phyloP scores from a whole-genome alignment of 495 filamentous ascomycete species.

The Aspergillus sclerotioniger region DNA sequence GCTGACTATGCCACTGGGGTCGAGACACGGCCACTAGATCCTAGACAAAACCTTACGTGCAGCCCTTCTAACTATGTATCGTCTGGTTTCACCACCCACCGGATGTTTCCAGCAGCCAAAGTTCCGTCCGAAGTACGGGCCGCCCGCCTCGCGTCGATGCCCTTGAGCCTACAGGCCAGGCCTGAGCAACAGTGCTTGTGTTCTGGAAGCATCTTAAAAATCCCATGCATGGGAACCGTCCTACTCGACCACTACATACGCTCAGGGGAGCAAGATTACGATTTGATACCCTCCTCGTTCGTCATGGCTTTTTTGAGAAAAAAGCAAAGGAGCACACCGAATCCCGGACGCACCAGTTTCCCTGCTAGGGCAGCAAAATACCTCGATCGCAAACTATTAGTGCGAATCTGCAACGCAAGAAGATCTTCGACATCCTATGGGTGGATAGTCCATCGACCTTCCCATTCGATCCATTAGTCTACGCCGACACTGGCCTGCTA shows the following conservation, averaged over 20 bases:
- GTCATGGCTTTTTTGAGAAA: background rate
- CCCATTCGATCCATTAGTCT: background rate
- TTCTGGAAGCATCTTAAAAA: background rate
- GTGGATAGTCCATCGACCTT: background rate
- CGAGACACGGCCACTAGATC: background rate
- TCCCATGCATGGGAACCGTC: background rate
- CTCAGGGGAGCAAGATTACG: background rate
- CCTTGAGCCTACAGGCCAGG: background rate
- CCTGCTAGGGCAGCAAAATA: background rate
- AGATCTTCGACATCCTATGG: background rate
- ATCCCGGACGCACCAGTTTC: background rate
- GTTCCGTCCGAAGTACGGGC: background rate
- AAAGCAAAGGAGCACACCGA: background rate
- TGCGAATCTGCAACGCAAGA: background rate
- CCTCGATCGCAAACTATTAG: background rate
- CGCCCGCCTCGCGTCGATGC: background rate
- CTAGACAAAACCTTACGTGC: background rate
- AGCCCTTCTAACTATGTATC: background rate
- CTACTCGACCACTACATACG: background rate
- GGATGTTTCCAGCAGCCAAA: too few relatives aligned
- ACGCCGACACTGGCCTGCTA: background rate
- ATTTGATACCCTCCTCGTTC: background rate
- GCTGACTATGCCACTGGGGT: background rate
- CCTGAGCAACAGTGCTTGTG: background rate
- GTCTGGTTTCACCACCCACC: background rate